Conservation (phyloP, 2,329 filamentous ascomycete genomes). For the Pyricularia sp. region DNA sequence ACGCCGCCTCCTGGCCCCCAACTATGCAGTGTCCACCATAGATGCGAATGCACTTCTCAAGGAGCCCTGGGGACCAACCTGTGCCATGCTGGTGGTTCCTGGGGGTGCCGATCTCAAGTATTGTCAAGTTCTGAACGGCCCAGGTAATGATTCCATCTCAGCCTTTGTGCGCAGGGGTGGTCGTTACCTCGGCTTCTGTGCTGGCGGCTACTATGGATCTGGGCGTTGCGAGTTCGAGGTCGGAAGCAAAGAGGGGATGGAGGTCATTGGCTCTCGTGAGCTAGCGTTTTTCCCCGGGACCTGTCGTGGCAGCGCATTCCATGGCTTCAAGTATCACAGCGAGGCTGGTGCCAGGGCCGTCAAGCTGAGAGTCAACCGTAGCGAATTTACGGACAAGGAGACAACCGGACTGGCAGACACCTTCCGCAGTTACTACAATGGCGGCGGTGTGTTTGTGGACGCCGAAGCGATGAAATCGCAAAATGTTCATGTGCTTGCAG, state of each 20-base stretch:
- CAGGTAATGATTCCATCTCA: conserved; percentile 74
- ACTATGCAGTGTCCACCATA: conserved; percentile 88
- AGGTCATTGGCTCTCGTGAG: conserved; percentile 79
- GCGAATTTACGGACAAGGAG: conserved; percentile 34
- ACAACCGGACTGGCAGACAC: conserved; percentile 43
- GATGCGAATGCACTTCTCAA: conserved; percentile 70
- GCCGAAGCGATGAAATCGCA: conserved; percentile 49
- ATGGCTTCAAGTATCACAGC: conserved; percentile 82
- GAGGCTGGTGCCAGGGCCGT: conserved; percentile 74
- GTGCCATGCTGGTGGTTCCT: conserved; percentile 82
- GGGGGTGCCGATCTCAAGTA: conserved; percentile 93
- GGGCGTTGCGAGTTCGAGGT: conserved; percentile 85
- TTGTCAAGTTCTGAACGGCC: conserved; percentile 77
- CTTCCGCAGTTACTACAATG: conserved; percentile 83
- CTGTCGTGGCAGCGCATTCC: conserved; percentile 79
- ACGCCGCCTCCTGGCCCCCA: conserved; percentile 73
- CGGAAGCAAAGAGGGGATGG: conserved; percentile 60
- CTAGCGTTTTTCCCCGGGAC: conserved; percentile 80
- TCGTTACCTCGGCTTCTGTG: conserved; percentile 83
- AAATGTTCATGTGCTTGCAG: conserved; percentile 74
- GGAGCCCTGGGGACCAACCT: conserved; percentile 84
- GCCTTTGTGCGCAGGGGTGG: conserved; percentile 83
- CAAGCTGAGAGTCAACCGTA: conserved; percentile 53
- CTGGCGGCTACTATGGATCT: conserved; percentile 85
- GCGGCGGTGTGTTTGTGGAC: conserved; percentile 87